A percentile compares a stretch with the other conserved stretches of the same genome.
phyloP scores from a whole-genome alignment of 2,329 filamentous ascomycete genomes.

The Colletotrichum sp. region DNA sequence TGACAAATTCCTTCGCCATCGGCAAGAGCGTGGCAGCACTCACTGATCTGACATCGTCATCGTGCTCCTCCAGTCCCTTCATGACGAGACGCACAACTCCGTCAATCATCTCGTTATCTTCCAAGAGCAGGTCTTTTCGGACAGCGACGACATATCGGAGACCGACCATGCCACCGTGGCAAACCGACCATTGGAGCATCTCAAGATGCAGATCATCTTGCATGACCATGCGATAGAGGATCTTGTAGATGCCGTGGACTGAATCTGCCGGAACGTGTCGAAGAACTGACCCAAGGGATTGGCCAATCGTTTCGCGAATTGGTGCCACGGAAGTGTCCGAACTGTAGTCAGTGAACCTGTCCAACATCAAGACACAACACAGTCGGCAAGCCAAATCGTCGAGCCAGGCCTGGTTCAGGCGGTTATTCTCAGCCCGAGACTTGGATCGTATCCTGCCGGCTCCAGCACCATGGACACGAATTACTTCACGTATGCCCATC shows the following conservation, averaged over 20 bases:
- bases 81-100: slow-evolving; percentile 92
- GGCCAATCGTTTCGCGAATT: slow-evolving; percentile 92
- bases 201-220: slow-evolving; percentile 79
- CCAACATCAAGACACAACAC: slow-evolving; percentile 95
- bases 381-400: slow-evolving; percentile 95
- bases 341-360: slow-evolving; percentile 96
- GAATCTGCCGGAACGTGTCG: slow-evolving; percentile 81
- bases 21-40: slow-evolving; percentile 97
- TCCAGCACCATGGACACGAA: slow-evolving; percentile 88
- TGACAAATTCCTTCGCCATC: slow-evolving; percentile 93
- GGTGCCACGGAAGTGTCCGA: slow-evolving; percentile 97
- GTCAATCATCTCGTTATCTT: slow-evolving; percentile 86
- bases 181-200: slow-evolving; percentile 87
- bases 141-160: slow-evolving; percentile 94
- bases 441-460: slow-evolving; percentile 80
- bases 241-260: slow-evolving; percentile 82
- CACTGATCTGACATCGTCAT: slow-evolving; percentile 96
- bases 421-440: slow-evolving; percentile 74
- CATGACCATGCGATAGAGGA: slow-evolving; percentile 90
- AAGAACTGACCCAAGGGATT: slow-evolving; percentile 87
- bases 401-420: slow-evolving; percentile 82
- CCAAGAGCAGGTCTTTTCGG: slow-evolving; percentile 86
- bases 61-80: slow-evolving; percentile 87
- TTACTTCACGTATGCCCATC: slow-evolving; percentile 89
- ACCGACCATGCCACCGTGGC: slow-evolving; percentile 97